phyloP scores from a whole-genome alignment of 352 stramenopile genomes.

The Pythium scleroteichum region DNA sequence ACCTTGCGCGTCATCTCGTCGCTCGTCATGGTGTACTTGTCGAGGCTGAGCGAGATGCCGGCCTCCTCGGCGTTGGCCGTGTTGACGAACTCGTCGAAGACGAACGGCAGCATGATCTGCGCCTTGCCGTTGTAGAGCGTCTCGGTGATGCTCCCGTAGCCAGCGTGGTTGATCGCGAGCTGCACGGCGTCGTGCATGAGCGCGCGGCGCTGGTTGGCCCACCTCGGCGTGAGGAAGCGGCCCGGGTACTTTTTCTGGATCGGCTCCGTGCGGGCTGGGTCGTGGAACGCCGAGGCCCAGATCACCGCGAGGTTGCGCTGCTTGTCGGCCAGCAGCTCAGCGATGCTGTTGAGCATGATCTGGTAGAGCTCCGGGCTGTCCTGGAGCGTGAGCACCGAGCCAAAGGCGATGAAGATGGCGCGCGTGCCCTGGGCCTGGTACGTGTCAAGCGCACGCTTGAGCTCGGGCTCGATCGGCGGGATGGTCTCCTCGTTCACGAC shows the following conservation, averaged over 20 bases:
- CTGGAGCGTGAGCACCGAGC: constrained; percentile 28
- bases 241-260: constrained; percentile 23
- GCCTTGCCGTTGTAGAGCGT: constrained; percentile 27
- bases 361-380: constrained; percentile 27
- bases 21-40: constrained; percentile 32
- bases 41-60: constrained; percentile 26
- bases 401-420: constrained; percentile 27
- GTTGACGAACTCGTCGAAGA: constrained; percentile 31
- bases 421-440: constrained; percentile 14
- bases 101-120: constrained; percentile 28
- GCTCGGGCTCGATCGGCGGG: constrained; percentile 25
- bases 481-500: constrained; percentile 29
- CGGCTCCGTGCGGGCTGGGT: constrained; percentile 9
- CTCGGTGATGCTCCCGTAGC: constrained; percentile 28
- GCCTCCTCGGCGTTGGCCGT: constrained; percentile 21
- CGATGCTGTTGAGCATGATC: constrained; percentile 23
- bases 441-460: constrained; percentile 19
- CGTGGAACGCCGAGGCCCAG: constrained; percentile 26
- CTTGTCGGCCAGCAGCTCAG: constrained; percentile 11
- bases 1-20: constrained; percentile 27
- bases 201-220: constrained; percentile 26
- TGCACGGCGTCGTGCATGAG: constrained; percentile 32
- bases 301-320: constrained; percentile 24
- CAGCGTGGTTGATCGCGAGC: constrained; percentile 25
- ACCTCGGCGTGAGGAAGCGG: constrained; percentile 25